Evolutionary conservation across 208 protist genomes (phyloP), one percentile per base, ranked within the genome.

Genomic region (Sergeia podlipaevii): DNA sequence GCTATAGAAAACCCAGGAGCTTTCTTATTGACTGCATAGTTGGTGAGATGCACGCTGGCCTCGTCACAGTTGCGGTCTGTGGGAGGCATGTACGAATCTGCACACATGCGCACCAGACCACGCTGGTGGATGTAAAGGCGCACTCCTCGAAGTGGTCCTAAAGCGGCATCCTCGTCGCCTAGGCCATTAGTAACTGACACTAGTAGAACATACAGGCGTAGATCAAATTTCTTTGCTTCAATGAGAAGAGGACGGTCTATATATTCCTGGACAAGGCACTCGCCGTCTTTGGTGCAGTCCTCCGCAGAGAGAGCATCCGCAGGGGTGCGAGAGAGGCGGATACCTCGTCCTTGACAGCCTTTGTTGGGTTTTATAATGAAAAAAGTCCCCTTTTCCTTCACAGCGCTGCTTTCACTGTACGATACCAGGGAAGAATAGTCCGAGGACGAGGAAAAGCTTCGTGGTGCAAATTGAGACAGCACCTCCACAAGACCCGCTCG

Each of bases 171-270:
- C 8, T 44, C 37, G 33, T 18, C 26, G 4, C 34, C 30, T 33
- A 34, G 24, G 43, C 50, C 18, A 50, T 65, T 24, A 45, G 17
- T 50, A 4, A 74, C 65, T n/a, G 70, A 74, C 1, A 75, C 36
- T 15, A 98, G 45, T 28, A 98, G 59, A 18, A 97, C 94, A 62
- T 98, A 98, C 38, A 97, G 60, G 7, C 96, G 86, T 20, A 98
- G 54, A 57, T 98, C 96, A 53, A 97, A 98, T 69, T 98, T 98
- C 29, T 77, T 80, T 11, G 77, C 78, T 10, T 97, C 79, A 36
- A 97, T 90, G 29, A 97, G 80, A 21, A 96, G 80, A 3, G 96
- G 96, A 0, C 74, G 76, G 32, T 79, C 76, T 1, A 97, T 53
- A 73, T 98, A 98, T 20, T 79, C 46, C 67, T 96, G 89, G 18